Conservation (phyloP, 169 alveolate species). For the Eimeria acervulina region DNA sequence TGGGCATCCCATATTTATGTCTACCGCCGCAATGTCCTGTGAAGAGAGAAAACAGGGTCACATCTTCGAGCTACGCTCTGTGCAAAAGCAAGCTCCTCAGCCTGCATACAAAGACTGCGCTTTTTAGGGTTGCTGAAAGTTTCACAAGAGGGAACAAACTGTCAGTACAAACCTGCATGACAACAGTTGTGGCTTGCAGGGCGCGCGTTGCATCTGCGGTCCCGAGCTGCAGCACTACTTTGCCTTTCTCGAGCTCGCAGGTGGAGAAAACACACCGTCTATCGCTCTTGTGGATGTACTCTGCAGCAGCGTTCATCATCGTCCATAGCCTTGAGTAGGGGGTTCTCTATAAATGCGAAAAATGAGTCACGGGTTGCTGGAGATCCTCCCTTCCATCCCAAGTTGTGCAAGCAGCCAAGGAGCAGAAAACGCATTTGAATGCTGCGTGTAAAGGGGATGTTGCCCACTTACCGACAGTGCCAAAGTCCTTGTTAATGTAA, state of each 20-base stretch:
- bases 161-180: constrained; percentile 57
- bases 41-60: background rate
- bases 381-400: background rate
- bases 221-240: constrained; percentile 84
- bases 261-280: constrained; percentile 74
- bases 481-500: constrained; percentile 66
- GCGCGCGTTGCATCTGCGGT: constrained; percentile 82
- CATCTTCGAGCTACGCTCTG: background rate
- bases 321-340: background rate
- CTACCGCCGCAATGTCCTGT: constrained; percentile 82
- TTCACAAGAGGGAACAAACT: background rate
- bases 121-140: background rate
- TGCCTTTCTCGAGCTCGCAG: constrained; percentile 79
- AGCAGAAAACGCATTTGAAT: background rate
- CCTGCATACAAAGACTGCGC: background rate
- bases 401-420: background rate
- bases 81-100: background rate
- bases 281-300: constrained; percentile 72
- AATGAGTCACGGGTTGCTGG: background rate
- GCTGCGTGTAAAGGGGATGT: background rate
- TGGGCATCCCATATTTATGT: constrained; percentile 85
- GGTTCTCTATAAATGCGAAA: background rate
- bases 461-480: constrained; percentile 73
- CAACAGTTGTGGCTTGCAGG: constrained; percentile 70
- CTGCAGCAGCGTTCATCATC: constrained; percentile 22